These are phyloP conservation scores for Ambrosia hybrid DNA, from an alignment of 140 eudicot genomes.

Conservation along the genomic window DNA sequence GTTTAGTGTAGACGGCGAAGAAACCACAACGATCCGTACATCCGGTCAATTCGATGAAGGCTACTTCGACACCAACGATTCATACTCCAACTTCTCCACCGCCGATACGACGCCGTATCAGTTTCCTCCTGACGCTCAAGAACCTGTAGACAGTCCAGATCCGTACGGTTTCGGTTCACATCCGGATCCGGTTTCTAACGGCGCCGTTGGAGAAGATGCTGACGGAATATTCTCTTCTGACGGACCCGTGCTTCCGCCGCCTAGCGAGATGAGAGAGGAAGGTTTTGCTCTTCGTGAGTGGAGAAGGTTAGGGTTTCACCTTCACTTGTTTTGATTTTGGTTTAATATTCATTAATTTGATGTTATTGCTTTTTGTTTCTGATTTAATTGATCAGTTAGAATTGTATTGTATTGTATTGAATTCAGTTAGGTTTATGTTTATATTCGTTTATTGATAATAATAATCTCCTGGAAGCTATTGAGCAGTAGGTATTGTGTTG, in stretches of 20 bases:
- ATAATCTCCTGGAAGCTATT: too few relatives aligned
- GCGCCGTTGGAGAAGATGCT: conserved; percentile 51
- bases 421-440: too few relatives aligned
- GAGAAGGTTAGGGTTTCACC: conserved; percentile 60
- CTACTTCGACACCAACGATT: conserved; percentile 47
- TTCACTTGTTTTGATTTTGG: conserved; percentile 6
- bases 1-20: conserved; percentile 64
- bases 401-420: too few relatives aligned
- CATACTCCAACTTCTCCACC: conserved; percentile 43
- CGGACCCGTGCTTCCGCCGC: conserved; percentile 94
- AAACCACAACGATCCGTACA: conserved; percentile 35
- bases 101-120: conserved; percentile 38
- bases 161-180: conserved; percentile 67
- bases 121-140: conserved; percentile 32
- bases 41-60: conserved; percentile 50
- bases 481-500: too few relatives aligned
- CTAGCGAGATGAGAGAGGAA: conserved; percentile 82
- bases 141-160: conserved; percentile 60
- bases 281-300: conserved; percentile 93
- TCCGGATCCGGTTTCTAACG: conserved; percentile 57
- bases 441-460: too few relatives aligned
- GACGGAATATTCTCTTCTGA: conserved; percentile 77
- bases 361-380: not conserved
- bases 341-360: not conserved
- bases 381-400: too few relatives aligned